phyloP scores from a whole-genome alignment of 768 basidiomycete species.

The Leccinum boreale region DNA sequence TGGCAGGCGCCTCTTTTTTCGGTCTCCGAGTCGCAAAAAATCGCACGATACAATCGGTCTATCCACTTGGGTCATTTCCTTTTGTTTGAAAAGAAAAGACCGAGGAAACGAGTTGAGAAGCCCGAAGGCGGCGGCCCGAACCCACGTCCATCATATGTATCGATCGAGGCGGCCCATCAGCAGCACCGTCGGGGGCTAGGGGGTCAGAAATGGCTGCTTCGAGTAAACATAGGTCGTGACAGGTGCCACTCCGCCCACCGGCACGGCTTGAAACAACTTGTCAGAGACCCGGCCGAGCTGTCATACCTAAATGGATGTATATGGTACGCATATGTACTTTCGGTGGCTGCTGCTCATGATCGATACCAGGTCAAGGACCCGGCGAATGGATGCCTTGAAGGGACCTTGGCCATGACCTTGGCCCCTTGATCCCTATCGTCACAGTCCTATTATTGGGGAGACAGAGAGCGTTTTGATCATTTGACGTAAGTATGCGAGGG shows the following conservation, averaged over 20 bases:
- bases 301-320: background rate
- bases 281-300: background rate
- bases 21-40: background rate
- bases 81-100: background rate
- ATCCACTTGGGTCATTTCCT: background rate
- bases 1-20: background rate
- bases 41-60: constrained; percentile 15
- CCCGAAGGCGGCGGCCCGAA: background rate
- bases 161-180: background rate
- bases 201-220: background rate
- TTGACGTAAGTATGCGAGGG: background rate
- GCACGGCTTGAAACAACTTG: background rate
- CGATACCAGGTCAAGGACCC: background rate
- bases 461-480: background rate
- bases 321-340: background rate
- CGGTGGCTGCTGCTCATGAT: background rate
- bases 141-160: background rate
- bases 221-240: background rate
- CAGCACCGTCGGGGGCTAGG: background rate
- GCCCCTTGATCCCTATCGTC: background rate
- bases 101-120: background rate
- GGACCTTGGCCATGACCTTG: background rate
- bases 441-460: background rate
- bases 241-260: background rate
- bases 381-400: background rate